phyloP scores from a whole-genome alignment of 495 filamentous ascomycete genomes.

The Penicillium psychrofluorescens region DNA sequence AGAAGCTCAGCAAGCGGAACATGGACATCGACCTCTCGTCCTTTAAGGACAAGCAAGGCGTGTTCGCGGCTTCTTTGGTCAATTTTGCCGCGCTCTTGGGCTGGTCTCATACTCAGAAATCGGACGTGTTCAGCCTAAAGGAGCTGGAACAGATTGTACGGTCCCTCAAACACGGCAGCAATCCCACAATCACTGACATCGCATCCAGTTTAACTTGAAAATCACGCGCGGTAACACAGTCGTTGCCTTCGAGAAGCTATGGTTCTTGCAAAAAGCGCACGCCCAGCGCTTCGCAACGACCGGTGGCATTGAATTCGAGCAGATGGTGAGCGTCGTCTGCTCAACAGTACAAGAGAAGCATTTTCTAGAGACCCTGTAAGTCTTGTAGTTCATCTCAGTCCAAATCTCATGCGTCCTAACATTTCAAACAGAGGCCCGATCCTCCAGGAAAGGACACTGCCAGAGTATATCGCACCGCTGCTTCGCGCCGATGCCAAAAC shows the following conservation, averaged over 20 bases:
- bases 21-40: constrained; percentile 60
- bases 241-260: constrained; percentile 72
- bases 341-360: constrained; percentile 24
- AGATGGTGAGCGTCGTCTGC: constrained; percentile 39
- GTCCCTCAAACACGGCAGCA: background rate
- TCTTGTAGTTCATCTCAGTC: background rate
- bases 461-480: constrained; percentile 40
- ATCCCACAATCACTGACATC: constrained; percentile 7
- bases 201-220: constrained; percentile 62
- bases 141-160: constrained; percentile 62
- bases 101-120: constrained; percentile 64
- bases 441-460: constrained; percentile 21
- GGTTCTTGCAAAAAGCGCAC: constrained; percentile 72
- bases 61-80: constrained; percentile 65
- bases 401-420: background rate
- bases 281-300: constrained; percentile 35
- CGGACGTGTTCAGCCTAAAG: constrained; percentile 63
- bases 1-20: constrained; percentile 88
- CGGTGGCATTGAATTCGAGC: constrained; percentile 31
- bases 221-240: constrained; percentile 88
- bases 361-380: constrained; percentile 23
- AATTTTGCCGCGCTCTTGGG: constrained; percentile 85
- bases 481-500: constrained; percentile 54
- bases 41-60: constrained; percentile 56
- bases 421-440: constrained; percentile 18